Conservation (phyloP, 768 basidiomycete species). For the Kondoa subrosea region DNA sequence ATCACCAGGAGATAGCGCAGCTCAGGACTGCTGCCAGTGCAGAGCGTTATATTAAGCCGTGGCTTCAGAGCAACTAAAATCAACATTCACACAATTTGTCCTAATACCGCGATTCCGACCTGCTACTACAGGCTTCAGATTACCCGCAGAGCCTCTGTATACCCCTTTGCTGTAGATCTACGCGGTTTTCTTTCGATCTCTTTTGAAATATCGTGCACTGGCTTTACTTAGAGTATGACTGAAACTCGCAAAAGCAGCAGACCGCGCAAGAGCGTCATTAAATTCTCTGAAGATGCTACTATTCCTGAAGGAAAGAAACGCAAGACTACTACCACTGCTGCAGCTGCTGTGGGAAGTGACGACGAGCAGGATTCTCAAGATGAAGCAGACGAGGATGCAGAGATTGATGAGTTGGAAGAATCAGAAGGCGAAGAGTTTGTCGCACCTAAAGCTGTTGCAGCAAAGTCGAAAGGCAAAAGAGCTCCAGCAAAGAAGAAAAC, state of each 20-base stretch:
- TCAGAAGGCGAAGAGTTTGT: slow-evolving; percentile 1
- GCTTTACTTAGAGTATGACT: slow-evolving; percentile 4
- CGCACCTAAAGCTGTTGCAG: neutral
- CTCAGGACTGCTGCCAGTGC: no score
- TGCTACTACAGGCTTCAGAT: no score
- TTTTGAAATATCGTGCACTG: neutral
- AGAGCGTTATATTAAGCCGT: no score
- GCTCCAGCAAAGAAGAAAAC: slow-evolving; percentile 2
- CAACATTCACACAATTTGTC: no score
- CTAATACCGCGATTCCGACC: no score
- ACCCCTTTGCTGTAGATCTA: no score
- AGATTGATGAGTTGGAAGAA: slow-evolving; percentile 6
- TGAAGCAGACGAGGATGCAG: slow-evolving; percentile 1
- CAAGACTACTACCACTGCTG: neutral
- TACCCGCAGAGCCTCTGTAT: no score
- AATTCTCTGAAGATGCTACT: neutral
- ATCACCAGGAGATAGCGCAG: no score
- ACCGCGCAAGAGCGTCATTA: neutral
- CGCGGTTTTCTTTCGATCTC: neutral
- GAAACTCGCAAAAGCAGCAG: neutral
- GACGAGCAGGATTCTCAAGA: slow-evolving; percentile 9
- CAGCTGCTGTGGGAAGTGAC: neutral
- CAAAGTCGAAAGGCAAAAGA: neutral
- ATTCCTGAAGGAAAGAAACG: neutral
- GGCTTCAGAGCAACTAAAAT: no score